Evolutionary conservation across 108 stramenopile species (phyloP).

Genomic region (Discostella pseudostelligera): DNA sequence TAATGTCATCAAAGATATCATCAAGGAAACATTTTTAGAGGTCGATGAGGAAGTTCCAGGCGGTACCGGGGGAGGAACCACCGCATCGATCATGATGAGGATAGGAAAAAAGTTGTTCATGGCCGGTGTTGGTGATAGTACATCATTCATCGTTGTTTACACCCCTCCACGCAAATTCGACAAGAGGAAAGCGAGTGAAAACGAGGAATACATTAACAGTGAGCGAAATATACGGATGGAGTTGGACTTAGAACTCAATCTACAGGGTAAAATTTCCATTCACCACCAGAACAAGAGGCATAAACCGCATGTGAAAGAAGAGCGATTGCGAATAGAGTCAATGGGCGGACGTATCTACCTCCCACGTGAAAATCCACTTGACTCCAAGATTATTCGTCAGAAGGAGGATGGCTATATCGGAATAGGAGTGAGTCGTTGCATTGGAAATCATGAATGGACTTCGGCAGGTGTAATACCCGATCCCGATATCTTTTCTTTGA

Average conservation of each 20-base stretch:
- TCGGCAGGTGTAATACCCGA: conserved; percentile 67
- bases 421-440: conserved; percentile 68
- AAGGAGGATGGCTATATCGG: conserved; percentile 53
- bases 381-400: conserved; percentile 31
- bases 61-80: conserved; percentile 57
- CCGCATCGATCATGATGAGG: conserved; percentile 57
- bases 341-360: conserved; percentile 62
- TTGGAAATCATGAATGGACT: conserved; percentile 74
- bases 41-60: conserved; percentile 47
- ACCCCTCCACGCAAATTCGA: conserved; percentile 13
- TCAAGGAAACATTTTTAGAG: conserved; percentile 57
- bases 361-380: conserved; percentile 39
- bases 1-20: conserved; percentile 15
- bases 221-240: background rate
- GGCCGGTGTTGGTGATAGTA: conserved; percentile 74
- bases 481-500: conserved; percentile 57
- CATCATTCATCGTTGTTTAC: conserved; percentile 53
- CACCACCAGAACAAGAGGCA: conserved; percentile 43
- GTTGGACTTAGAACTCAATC: conserved; percentile 11
- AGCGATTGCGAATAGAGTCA: conserved; percentile 57
- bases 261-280: conserved; percentile 40
- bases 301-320: conserved; percentile 66
- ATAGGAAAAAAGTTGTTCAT: conserved; percentile 55
- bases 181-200: conserved; percentile 6
- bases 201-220: conserved; percentile 8